Evolutionary conservation across 2,329 filamentous ascomycete species (phyloP).

Genomic region (Trichothecium sympodiale): DNA sequence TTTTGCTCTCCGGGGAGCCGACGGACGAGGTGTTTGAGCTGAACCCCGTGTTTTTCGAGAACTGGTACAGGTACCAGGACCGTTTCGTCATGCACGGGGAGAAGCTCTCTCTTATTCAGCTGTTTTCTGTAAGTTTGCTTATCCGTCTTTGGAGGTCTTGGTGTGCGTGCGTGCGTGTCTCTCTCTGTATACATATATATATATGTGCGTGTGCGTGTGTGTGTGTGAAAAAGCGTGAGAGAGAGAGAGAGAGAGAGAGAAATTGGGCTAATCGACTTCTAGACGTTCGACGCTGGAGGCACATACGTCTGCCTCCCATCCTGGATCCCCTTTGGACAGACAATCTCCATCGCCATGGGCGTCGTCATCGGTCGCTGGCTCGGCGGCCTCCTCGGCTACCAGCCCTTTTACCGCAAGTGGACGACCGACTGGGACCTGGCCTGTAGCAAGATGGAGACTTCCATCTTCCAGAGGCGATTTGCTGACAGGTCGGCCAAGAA

Average conservation of each 20-base stretch:
- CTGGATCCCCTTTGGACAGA: background rate
- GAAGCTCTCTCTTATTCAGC: background rate
- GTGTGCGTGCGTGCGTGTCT: too few relatives aligned
- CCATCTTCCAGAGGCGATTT: too few relatives aligned
- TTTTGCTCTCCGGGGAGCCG: background rate
- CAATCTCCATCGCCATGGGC: background rate
- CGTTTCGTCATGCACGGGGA: background rate
- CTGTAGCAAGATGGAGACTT: background rate
- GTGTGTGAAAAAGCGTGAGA: too few relatives aligned
- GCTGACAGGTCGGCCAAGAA: too few relatives aligned
- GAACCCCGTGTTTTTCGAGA: background rate
- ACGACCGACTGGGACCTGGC: background rate
- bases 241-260: too few relatives aligned
- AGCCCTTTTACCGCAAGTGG: background rate
- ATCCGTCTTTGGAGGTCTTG: too few relatives aligned
- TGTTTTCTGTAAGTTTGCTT: background rate
- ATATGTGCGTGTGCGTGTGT: too few relatives aligned
- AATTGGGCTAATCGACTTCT: background rate
- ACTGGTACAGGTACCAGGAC: slow-evolving; percentile 1
- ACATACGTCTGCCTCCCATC: background rate
- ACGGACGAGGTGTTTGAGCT: background rate
- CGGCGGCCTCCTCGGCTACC: background rate
- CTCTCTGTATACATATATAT: too few relatives aligned
- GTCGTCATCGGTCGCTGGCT: background rate
- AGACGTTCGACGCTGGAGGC: background rate